Evolutionary conservation across 1,139 yeast species (phyloP), one percentile per base, ranked within the genome.

Genomic region (Hanseniaspora gamundiae): DNA sequence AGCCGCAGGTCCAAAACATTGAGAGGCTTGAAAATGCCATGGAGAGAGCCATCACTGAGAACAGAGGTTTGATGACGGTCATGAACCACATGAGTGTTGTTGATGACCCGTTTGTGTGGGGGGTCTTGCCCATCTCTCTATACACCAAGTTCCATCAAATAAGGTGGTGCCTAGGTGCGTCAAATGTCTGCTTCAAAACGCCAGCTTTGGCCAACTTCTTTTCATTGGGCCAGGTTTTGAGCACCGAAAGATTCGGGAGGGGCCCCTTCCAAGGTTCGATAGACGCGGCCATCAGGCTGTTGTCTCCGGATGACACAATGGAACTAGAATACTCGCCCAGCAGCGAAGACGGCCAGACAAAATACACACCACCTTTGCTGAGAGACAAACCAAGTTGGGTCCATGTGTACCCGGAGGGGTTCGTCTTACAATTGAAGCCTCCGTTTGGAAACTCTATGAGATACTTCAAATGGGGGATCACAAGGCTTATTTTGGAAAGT

Each of bases 1-100:
- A 75, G 40, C 84, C 88, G 3, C 62, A 70, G 42, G 66, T 85
- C 14, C 71, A 72, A 50, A 74, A 82, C 46, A 61, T 80, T 19
- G 83, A 81, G 17, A 74, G 73, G 50, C 64, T 87, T 20, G 83
- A 79, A 48, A 64, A 58, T 24, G 94, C 93, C 0, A 60, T 82
- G 42, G 68, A 68, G 20, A 71, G 71, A 49, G 80, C 93, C 1
- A 65, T 80, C 45, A 52, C 56, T 1, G 93, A 86, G 55, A 76
- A 82, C 49, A 66, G 96, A 41, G 80, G 93, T 0, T 60, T 88
- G 4, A 54, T 88, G 47, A 86, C 97, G 0, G 76, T 88, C n/a
- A 86, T 88, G 94, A 91, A 91, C 60, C 98, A 91, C 57, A 84
- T 87, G 81, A 83, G 95, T 1, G 86, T 84, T 6, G 81, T 87